Evolutionary conservation across 2,329 filamentous ascomycete genomes (phyloP).

Genomic region (Pestalotiopsis fici): DNA sequence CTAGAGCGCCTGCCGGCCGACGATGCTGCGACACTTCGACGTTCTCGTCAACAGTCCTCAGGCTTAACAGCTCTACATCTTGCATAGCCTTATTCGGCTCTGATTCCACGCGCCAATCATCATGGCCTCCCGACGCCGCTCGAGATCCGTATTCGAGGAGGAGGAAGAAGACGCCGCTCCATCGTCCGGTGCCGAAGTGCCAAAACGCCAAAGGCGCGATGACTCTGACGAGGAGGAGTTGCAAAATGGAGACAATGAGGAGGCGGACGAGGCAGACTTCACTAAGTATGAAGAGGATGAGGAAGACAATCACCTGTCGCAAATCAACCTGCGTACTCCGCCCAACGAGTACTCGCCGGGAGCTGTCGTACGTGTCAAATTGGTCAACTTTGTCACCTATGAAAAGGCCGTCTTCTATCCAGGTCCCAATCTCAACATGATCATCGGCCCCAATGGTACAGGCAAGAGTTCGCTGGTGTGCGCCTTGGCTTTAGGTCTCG

Average conservation of each 20-base stretch:
- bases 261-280: background rate
- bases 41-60: background rate
- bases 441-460: conserved; percentile 97
- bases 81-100: background rate
- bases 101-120: background rate
- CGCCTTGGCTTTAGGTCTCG: conserved; percentile 90
- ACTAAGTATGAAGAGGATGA: conserved; percentile 1
- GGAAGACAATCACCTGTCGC: background rate
- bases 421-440: conserved; percentile 94
- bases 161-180: conserved; percentile 36
- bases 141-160: conserved; percentile 42
- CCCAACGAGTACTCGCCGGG: conserved; percentile 63
- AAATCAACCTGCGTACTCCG: background rate
- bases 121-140: conserved; percentile 41
- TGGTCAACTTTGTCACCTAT: conserved; percentile 94
- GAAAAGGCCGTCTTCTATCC: conserved; percentile 87
- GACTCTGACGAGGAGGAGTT: conserved; percentile 32
- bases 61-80: background rate
- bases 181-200: conserved; percentile 25
- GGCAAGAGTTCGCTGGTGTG: conserved; percentile 97
- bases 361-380: conserved; percentile 82
- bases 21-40: background rate
- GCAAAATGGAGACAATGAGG: conserved; percentile 12
- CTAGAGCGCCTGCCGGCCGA: background rate
- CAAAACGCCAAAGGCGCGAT: conserved; percentile 14